Conservation (phyloP, 1,284 basidiomycete species). For the Ustilago tritici region DNA sequence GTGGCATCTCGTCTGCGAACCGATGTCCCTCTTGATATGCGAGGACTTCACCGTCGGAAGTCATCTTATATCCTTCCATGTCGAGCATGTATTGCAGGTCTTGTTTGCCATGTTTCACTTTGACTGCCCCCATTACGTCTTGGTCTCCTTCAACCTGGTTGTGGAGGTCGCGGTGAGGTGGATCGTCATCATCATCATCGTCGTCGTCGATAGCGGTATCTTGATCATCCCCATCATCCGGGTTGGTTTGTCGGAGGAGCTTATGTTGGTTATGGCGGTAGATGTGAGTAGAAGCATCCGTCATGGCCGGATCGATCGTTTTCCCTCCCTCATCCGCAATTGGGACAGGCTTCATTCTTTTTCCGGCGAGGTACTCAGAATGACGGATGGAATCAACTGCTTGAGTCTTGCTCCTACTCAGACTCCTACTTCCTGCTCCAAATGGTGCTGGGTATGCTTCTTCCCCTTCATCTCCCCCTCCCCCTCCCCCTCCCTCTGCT, state of each 20-base stretch:
- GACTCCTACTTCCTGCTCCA: conserved; percentile 14
- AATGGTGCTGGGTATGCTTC: conserved; percentile 59
- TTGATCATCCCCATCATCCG: conserved; percentile 24
- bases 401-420: conserved; percentile 27
- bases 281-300: conserved; percentile 36
- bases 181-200: conserved; percentile 24
- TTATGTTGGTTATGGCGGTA: conserved; percentile 24
- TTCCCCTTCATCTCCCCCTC: conserved; percentile 27
- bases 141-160: conserved; percentile 20
- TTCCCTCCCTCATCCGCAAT: conserved; percentile 15
- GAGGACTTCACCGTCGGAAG: conserved; percentile 60
- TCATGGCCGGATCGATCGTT: conserved; percentile 42
- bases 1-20: conserved; percentile 66
- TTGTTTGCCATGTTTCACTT: conserved; percentile 40
- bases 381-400: conserved; percentile 36
- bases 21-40: conserved; percentile 61
- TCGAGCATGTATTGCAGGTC: conserved; percentile 63
- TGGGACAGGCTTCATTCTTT: conserved; percentile 35
- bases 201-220: conserved; percentile 9
- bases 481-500: conserved; percentile 16
- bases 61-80: conserved; percentile 69
- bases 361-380: conserved; percentile 37
- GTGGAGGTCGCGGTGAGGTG: background rate
- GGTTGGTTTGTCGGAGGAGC: conserved; percentile 5
- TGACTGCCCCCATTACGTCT: conserved; percentile 25